Conservation (phyloP, 1,284 basidiomycete species). For the Rhizopogon hawkerae region DNA sequence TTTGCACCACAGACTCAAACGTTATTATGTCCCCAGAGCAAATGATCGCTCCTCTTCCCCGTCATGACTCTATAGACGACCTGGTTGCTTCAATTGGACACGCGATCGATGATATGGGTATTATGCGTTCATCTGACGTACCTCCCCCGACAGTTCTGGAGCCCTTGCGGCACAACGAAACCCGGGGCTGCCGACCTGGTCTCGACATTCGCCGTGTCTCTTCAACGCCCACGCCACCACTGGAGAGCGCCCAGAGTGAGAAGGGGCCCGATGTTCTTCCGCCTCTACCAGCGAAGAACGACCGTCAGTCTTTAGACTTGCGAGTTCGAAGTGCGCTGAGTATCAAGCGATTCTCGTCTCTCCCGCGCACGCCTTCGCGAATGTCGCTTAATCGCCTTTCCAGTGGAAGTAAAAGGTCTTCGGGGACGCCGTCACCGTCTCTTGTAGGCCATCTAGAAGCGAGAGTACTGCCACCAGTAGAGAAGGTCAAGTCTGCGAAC, state of each 20-base stretch:
- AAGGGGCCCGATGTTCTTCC: conserved; percentile 17
- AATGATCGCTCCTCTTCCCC: conserved; percentile 14
- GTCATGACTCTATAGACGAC: conserved; percentile 27
- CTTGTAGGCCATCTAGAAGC: conserved; percentile 12
- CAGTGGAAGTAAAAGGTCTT: conserved; percentile 22
- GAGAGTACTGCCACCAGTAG: conserved; percentile 18
- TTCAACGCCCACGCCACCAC: background rate
- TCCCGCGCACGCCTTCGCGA: conserved; percentile 50
- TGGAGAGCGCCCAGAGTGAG: background rate
- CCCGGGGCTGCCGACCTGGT: conserved; percentile 16
- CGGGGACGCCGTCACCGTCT: conserved; percentile 37
- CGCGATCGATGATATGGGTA: conserved; percentile 31
- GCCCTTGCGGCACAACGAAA: conserved; percentile 28
- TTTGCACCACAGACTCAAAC: conserved; percentile 27
- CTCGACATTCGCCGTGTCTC: conserved; percentile 25
- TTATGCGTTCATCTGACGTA: conserved; percentile 23
- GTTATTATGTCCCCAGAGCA: conserved; percentile 15
- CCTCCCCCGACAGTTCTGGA: conserved; percentile 35
- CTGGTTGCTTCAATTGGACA: conserved; percentile 28
- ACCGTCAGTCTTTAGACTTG: conserved; percentile 17
- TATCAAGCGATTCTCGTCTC: conserved; percentile 49
- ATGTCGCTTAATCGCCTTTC: conserved; percentile 26
- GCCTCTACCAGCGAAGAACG: conserved; percentile 26
- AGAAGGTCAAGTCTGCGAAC: conserved; percentile 42
- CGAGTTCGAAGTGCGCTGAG: conserved; percentile 26